Base-by-base conservation (phyloP, 2,329 filamentous ascomycete species). In the Phyllosticta citriasiana region DNA sequence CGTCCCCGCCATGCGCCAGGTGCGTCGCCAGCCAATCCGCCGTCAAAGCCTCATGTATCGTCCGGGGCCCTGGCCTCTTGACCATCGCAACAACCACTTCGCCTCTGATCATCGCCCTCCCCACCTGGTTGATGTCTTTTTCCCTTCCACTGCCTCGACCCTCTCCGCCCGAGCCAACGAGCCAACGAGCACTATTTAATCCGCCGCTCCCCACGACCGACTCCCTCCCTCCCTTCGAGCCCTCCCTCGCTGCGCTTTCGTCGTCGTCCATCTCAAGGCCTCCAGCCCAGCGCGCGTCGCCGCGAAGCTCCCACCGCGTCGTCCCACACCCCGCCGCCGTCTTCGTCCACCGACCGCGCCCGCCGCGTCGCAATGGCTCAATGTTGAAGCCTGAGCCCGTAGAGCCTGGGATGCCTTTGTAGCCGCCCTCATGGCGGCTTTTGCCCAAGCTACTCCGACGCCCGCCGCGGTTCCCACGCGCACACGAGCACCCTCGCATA, bases 361-460 rank as follows among this genome's bases (percentile, higher is more conserved):
- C 58, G 30, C n/a, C 51, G 40, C 14, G 14, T 47, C 35, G 52
- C 55, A 4, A 58, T 58, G 55, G 19, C 40, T 35, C 60, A 58
- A 62, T 62, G 51, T 53, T 57, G 55, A 25, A 51, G 35, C 51
- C 51, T 25, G 30, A 22, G 8, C 12, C 25, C 52, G 25, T n/a
- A 33, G 30, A 55, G 51, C 60, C 57, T 62, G 60, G 60, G 60
- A 62, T 62, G 59, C 47, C 19, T 61, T 30, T 53, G 50, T 68
- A 68, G 67, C 65, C 67, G 64, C 66, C 66, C 14, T 47, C 69
- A 74, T 74, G 73, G 72, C 71, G 66, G 71, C 67, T 62, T 67
- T 68, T 61, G 68, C 63, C 65, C 66, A 67, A 64, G 64, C 67
- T 60, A 60, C 65, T 56, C 65, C 62, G 63, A 47, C 40, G 40